These are phyloP conservation scores for Paraphaeosphaeria sporulosa DNA, from an alignment of 2,329 filamentous ascomycete genomes.

Conservation along the genomic window DNA sequence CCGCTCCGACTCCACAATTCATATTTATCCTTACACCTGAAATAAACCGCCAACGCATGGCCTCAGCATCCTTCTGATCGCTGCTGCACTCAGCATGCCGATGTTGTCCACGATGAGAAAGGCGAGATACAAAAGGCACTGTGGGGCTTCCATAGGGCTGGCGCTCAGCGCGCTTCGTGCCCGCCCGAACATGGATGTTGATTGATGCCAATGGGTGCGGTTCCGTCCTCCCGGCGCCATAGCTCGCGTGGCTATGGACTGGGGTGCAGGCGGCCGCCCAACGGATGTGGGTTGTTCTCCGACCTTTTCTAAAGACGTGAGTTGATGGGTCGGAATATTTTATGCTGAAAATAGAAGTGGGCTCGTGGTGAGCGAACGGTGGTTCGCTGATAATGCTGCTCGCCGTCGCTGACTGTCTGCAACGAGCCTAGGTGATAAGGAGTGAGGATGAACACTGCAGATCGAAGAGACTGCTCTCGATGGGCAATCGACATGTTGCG, in stretches of 20 bases:
- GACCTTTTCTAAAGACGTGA: not conserved
- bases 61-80: not conserved
- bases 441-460: not conserved
- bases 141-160: slow-evolving; percentile 23
- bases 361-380: not conserved
- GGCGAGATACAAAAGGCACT: slow-evolving; percentile 10
- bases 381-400: not conserved
- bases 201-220: slow-evolving; percentile 14
- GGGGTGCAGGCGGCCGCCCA: not conserved
- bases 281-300: slow-evolving; percentile 5
- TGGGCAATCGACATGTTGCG: not conserved
- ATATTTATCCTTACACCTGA: not conserved
- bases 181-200: slow-evolving; percentile 14
- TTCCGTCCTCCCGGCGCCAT: slow-evolving; percentile 6
- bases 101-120: slow-evolving; percentile 4
- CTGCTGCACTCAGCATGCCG: slow-evolving; percentile 4
- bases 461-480: not conserved
- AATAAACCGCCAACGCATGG: not conserved
- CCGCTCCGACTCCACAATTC: not conserved
- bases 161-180: slow-evolving; percentile 19
- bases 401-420: not conserved
- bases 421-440: not conserved
- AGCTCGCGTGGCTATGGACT: slow-evolving; percentile 3
- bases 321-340: not conserved
- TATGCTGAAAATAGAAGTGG: not conserved